A percentile compares a stretch with the other conserved stretches of the same genome.
These are phyloP conservation scores for Rhodosporidiobolus sp. DNA, from an alignment of 768 basidiomycete genomes.

Conservation along the genomic window DNA sequence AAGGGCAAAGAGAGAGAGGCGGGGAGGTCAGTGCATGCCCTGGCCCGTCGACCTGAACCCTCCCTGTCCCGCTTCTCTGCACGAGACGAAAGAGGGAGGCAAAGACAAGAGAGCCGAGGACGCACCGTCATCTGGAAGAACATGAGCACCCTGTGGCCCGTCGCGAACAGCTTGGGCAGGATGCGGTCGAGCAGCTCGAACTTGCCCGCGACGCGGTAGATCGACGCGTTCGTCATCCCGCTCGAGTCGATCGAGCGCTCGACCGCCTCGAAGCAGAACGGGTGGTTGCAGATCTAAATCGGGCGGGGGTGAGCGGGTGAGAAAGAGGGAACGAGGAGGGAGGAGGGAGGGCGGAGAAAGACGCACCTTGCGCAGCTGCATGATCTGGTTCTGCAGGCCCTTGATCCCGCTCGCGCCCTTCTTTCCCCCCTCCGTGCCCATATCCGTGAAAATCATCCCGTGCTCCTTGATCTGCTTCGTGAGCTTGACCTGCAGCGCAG, in stretches of 20 bases:
- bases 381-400: conserved; percentile 88
- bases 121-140: conserved; percentile 95
- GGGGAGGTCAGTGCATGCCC: conserved; percentile 75
- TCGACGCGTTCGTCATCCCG: conserved; percentile 67
- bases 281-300: conserved; percentile 85
- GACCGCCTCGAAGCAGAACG: conserved; percentile 90
- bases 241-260: conserved; percentile 88
- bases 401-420: conserved; percentile 77
- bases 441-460: conserved; percentile 61
- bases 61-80: no score
- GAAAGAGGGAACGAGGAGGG: not conserved
- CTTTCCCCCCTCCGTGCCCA: conserved; percentile 39
- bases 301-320: not conserved
- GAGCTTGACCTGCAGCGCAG: conserved; percentile 60
- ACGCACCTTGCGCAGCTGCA: conserved; percentile 96
- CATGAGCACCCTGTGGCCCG: conserved; percentile 90
- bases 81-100: conserved; percentile 71
- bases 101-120: not conserved
- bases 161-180: conserved; percentile 88
- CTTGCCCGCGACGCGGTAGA: conserved; percentile 85
- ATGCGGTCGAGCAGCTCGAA: conserved; percentile 86
- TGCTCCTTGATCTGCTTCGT: conserved; percentile 55
- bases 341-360: not conserved
- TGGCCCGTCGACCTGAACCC: no score
- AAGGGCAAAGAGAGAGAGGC: conserved; percentile 59